phyloP scores from a whole-genome alignment of 257 asterid species.

The Solanum chiquidenum region DNA sequence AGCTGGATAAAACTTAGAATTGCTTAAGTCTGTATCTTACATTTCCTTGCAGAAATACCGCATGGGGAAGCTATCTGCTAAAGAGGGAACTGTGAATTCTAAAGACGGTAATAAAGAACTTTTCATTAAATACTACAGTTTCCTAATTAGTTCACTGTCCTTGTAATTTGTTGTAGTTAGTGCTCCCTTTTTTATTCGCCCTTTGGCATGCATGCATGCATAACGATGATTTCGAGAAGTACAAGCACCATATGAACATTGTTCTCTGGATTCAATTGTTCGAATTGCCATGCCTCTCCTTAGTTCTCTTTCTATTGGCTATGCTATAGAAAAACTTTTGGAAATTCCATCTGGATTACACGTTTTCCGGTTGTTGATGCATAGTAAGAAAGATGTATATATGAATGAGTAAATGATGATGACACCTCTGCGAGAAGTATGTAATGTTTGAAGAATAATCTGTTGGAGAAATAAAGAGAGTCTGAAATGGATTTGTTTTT shows the following conservation, averaged over 20 bases:
- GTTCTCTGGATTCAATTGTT: not conserved
- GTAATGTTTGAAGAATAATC: not conserved
- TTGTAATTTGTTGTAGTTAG: not conserved
- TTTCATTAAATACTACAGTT: not conserved
- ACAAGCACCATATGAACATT: not conserved
- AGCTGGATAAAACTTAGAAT: not conserved
- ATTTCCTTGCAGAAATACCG: slow-evolving; percentile 66
- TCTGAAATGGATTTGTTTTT: not conserved
- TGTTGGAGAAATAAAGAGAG: not conserved
- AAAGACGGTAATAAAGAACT: slow-evolving; percentile 51
- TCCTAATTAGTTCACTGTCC: not conserved
- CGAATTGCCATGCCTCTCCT: not conserved
- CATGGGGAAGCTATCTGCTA: slow-evolving; percentile 69
- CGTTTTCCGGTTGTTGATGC: not conserved
- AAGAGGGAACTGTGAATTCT: slow-evolving; percentile 65
- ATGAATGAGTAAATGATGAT: not conserved
- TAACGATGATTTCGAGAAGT: not conserved
- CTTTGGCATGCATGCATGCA: not conserved
- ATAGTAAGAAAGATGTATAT: not conserved
- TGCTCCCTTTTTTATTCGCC: not conserved
- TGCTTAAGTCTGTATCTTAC: not conserved
- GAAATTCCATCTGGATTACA: not conserved
- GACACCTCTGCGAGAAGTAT: not conserved
- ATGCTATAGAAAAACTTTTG: not conserved
- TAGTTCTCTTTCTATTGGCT: not conserved